Evolutionary conservation across 2,329 filamentous ascomycete genomes (phyloP).

Genomic region (Whalleya microplaca): DNA sequence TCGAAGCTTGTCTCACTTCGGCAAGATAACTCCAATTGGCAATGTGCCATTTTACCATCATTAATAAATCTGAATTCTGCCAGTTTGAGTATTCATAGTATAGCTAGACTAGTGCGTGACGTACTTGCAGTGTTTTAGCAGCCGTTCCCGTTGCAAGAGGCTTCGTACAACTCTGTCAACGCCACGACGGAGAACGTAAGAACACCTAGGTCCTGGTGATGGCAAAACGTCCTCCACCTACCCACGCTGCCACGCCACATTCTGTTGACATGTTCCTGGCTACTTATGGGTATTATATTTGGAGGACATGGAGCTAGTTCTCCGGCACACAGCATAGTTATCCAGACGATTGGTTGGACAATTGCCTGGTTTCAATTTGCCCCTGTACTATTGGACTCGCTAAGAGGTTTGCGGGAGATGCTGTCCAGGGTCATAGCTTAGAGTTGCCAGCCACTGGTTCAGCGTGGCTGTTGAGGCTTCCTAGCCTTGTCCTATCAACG

Average conservation of each 20-base stretch:
- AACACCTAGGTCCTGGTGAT: neutral
- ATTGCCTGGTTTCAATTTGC: conserved; percentile 4
- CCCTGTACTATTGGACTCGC: neutral
- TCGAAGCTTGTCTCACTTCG: conserved; percentile 18
- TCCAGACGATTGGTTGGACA: conserved; percentile 1
- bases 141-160: neutral
- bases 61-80: neutral
- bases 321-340: neutral
- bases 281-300: neutral
- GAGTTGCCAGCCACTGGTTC: conserved; percentile 6
- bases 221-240: neutral
- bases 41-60: neutral
- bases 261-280: neutral
- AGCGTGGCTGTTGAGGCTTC: conserved; percentile 11
- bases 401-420: neutral
- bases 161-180: neutral
- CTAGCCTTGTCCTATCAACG: conserved; percentile 34
- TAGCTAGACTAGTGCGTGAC: neutral
- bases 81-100: neutral
- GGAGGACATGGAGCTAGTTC: neutral
- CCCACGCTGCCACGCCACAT: neutral
- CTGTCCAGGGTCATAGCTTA: conserved; percentile 13
- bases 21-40: conserved; percentile 7
- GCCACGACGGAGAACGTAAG: neutral
- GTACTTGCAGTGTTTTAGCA: neutral